Evolutionary conservation across 106 monocot species (phyloP), one percentile per base, ranked within the genome.

Genomic region (Dioscorea dumetorum): DNA sequence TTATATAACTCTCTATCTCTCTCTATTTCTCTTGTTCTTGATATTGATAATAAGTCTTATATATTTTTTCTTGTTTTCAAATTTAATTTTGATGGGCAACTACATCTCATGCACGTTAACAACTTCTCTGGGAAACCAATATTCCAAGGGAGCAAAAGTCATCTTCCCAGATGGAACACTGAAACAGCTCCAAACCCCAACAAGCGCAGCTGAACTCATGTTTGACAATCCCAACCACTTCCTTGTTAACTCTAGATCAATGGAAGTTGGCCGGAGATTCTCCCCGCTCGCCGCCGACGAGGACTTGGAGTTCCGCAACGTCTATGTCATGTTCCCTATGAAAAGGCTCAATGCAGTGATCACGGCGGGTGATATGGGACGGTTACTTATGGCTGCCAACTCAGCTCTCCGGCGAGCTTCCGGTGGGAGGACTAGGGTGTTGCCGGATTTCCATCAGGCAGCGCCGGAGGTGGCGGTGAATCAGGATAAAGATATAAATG

Each of bases 141-240:
- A 22, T n/a, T n/a, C n/a, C 22, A 31, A 24, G 6, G 18, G 57
- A 13, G 12, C 73, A 9, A 73, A 56, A 51, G 77, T 85, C 2
- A 63, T 92, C 50, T 74, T 92, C 20, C 82, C 87, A 20, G 53
- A 49, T 66, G 74, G 80, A 15, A 33, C 32, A 16, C 22, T 85
- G 68, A 58, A 72, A 33, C 72, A 65, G 11, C 12, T 86, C 63
- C 41, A 67, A 48, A 33, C 17, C 8, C 57, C 67, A 12, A 68
- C 67, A 4, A 69, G 52, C 50, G 91, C 91, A 12, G 91, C 91
- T 4, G 91, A 92, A 75, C 72, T 92, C n/a, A 92, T 92, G 91
- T 70, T 92, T 10, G 91, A 88, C 32, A 48, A 49, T 19, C 87
- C 91, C 1, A 80, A 72, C 67, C 74, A 92, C 75, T 88, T 92